phyloP scores from a whole-genome alignment of 768 basidiomycete genomes.

The Serendipita sp. region DNA sequence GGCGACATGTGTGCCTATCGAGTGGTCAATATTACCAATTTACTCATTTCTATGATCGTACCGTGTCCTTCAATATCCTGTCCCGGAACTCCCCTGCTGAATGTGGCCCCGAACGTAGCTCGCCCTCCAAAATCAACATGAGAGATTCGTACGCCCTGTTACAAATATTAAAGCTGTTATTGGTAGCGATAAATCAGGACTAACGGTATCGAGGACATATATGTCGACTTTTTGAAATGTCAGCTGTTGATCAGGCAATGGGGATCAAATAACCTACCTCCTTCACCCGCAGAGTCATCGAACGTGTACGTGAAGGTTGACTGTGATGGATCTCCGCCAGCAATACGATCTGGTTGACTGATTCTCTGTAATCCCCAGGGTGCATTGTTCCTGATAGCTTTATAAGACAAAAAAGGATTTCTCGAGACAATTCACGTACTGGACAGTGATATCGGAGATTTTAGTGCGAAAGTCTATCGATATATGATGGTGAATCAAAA shows the following conservation, averaged over 20 bases:
- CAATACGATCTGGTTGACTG: background rate
- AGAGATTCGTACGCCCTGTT: background rate
- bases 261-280: background rate
- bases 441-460: too few relatives aligned
- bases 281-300: background rate
- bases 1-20: background rate
- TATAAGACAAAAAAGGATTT: background rate
- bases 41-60: background rate
- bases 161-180: background rate
- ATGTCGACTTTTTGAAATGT: slow-evolving; percentile 5
- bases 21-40: background rate
- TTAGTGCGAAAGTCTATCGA: too few relatives aligned
- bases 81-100: background rate
- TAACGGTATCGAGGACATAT: slow-evolving; percentile 7
- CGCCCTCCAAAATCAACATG: background rate
- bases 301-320: background rate
- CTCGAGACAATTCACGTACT: background rate
- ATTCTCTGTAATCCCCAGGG: slow-evolving; percentile 6
- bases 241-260: background rate
- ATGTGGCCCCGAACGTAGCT: background rate
- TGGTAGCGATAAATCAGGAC: background rate
- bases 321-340: background rate
- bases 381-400: background rate
- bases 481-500: too few relatives aligned
- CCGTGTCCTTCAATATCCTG: slow-evolving; percentile 11